Evolutionary conservation across 805 yeast species (phyloP), one percentile per base, ranked within the genome.

Genomic region (Lipomyces mesembrius): DNA sequence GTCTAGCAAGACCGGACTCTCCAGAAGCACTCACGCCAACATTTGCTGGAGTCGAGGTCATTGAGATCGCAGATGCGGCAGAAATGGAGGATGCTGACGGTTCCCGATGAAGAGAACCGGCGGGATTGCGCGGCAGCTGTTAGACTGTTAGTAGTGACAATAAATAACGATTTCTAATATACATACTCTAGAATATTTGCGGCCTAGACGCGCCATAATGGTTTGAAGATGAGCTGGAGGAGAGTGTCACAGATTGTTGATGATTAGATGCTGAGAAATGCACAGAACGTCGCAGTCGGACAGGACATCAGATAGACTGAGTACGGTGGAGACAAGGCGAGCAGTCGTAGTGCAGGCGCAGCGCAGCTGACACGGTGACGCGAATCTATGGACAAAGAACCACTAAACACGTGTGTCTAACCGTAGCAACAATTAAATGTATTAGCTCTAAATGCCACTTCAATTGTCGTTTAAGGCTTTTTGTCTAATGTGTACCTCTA

Each of bases 171-270:
- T 4, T n/a, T 17, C 11, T n/a, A 9, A 52, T 52, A 14, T 25
- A 60, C 65, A 22, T 62, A 68, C 69, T 54, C 71, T 68, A 25
- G 69, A 43, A 51, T 65, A 65, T 37, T 61, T 66, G 60, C 69
- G 66, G 60, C 71, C 71, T 34, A 52, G 59, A 51, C 70, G 71
- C 52, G 71, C 70, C 70, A 67, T 67, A 34, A 35, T 46, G 43
- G 22, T 6, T n/a, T 43, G 22, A 43, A 14, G 17, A 14, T 37
- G 39, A 37, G 39, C 14, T 17, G 11, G 51, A 6, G 54, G 17
- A 22, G 51, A 12, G 37, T 27, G 46, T 22, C 39, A 34, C 59
- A 32, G 39, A n/a, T 5, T 35, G 39, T 54, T 54, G 20, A 56
- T 17, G 32, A 39, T 25, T 27, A 29, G 22, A 52, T 22, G 60